phyloP scores from a whole-genome alignment of 768 basidiomycete genomes.

The Trametes cubensis region DNA sequence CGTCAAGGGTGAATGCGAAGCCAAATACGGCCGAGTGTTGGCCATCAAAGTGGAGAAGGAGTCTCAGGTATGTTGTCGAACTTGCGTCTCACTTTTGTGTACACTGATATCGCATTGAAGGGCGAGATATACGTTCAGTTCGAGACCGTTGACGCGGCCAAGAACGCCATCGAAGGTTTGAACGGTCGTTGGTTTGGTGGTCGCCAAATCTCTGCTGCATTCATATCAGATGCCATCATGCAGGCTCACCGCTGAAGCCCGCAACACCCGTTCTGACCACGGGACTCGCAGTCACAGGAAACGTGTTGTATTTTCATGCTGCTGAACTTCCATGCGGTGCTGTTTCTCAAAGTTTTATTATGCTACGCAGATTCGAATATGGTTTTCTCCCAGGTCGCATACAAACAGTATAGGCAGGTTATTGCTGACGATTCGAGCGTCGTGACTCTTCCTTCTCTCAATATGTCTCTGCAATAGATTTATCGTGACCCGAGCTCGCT shows the following conservation, averaged over 20 bases:
- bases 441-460: conserved; percentile 37
- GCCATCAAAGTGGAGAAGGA: conserved; percentile 94
- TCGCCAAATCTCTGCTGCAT: conserved; percentile 81
- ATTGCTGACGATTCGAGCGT: conserved; percentile 35
- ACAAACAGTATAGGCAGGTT: conserved; percentile 40
- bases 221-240: conserved; percentile 94
- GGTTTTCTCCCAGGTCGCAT: conserved; percentile 14
- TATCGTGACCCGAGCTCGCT: background rate
- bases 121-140: conserved; percentile 99
- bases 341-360: conserved; percentile 25
- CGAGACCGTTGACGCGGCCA: conserved; percentile 73
- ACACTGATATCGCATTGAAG: conserved; percentile 43
- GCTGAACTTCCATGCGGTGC: conserved; percentile 16
- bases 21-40: conserved; percentile 85
- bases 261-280: background rate
- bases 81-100: background rate
- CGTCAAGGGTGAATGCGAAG: conserved; percentile 91
- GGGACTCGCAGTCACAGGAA: conserved; percentile 14
- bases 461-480: conserved; percentile 38
- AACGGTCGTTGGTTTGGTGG: conserved; percentile 98
- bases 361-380: conserved; percentile 30
- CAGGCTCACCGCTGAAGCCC: conserved; percentile 75
- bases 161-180: conserved; percentile 83
- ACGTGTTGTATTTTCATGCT: conserved; percentile 27
- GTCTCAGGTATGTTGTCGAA: conserved; percentile 67